Evolutionary conservation across 495 filamentous ascomycete species (phyloP), one percentile per base, ranked within the genome.

Genomic region (Friedmanniomyces endolithicus): DNA sequence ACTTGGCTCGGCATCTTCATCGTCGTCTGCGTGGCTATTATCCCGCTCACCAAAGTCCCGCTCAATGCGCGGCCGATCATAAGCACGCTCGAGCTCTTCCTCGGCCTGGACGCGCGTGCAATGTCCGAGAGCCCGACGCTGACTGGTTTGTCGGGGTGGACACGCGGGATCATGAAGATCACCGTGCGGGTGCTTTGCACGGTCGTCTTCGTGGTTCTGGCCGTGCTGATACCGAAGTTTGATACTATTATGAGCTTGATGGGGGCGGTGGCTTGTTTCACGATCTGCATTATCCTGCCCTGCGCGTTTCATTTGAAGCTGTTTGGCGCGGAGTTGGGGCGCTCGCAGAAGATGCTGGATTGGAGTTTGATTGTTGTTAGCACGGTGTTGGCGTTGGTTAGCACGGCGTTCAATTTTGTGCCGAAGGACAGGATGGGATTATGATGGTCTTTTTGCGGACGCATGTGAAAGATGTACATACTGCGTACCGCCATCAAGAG

Each of bases 201-300:
- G 23, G 68, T 75, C 25, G 43, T 81, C 11, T 84, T 88, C 61
- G 79, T 87, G 39, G 53, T 80, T 8, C 73, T 87, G 59, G 78
- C 89, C 11, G 84, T 97, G 41, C 64, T 90, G 7, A 87, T 94
- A 63, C 92, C 92, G 14, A 76, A 78, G 0, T 98, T 97, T 63
- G 92, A 98, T 64, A 78, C 81, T 52, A 90, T 98, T 63, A 95
- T 96, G 89, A 85, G 86, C 29, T 83, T 98, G 55, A 79, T 96
- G 72, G 92, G 92, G 1, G 84, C 81, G 27, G 84, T 87, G n/a
- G 75, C 95, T 50, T 94, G 90, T 65, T 95, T 95, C 67, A 85
- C 85, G 12, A 92, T 97, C 50, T 96, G 92, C 70, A 84, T 98
- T 56, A 90, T 94, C 55, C 44, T 65, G 56, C 92, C 92, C 2